A percentile compares a stretch with the other conserved stretches of the same genome.
Conservation (phyloP, 2,329 filamentous ascomycete species). For the Cercospora zeae-maydis region DNA sequence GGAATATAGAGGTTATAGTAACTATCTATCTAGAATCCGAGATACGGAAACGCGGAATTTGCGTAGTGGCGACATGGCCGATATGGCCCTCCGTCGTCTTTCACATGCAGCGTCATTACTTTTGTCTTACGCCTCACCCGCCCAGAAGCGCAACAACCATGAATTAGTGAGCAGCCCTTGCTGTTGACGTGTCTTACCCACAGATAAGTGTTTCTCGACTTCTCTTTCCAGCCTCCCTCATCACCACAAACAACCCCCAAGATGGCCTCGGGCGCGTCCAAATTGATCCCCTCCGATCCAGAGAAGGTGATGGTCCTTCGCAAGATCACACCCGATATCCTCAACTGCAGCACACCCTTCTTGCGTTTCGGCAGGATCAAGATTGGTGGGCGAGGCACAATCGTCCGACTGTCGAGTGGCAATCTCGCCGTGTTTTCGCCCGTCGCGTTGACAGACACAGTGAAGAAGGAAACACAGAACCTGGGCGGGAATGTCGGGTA, state of each 20-base stretch:
- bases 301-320: slow-evolving; percentile 86
- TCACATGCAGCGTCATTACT: slow-evolving; percentile 1
- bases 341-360: slow-evolving; percentile 80
- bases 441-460: slow-evolving; percentile 74
- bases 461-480: slow-evolving; percentile 60
- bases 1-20: too few relatives aligned
- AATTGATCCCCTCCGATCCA: slow-evolving; percentile 58
- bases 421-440: slow-evolving; percentile 87
- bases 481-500: slow-evolving; percentile 66
- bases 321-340: slow-evolving; percentile 72
- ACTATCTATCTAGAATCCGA: too few relatives aligned
- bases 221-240: neutral
- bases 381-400: slow-evolving; percentile 80
- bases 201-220: neutral
- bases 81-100: too few relatives aligned
- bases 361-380: slow-evolving; percentile 72
- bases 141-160: neutral
- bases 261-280: slow-evolving; percentile 33
- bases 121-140: neutral
- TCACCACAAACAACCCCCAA: neutral
- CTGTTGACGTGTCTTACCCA: neutral
- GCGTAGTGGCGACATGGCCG: too few relatives aligned
- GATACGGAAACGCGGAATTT: too few relatives aligned
- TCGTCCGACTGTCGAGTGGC: slow-evolving; percentile 76
- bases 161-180: neutral